Base-by-base conservation (phyloP, 495 filamentous ascomycete species). In the Margaritispora aquatica region DNA sequence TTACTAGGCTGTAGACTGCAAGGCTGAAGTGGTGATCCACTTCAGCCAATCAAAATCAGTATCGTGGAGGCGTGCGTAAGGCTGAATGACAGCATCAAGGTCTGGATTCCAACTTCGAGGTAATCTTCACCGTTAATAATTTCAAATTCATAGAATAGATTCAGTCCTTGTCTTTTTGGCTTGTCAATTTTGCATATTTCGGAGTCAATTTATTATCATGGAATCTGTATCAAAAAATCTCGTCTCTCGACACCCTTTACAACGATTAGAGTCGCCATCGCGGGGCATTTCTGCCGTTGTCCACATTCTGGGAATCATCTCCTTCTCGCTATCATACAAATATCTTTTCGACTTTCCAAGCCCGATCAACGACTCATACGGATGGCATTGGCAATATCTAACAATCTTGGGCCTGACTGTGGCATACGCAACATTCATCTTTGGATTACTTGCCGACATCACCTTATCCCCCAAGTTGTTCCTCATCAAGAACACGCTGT, bases 371-470 rank as follows among this genome's bases (percentile, higher is more conserved):
- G 75, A 81, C 13, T 82, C 86, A 21, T 94, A 87, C 67, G 91
- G 90, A 22, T 92, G 89, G 79, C 88, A 92, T 69, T 86, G 87
- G 65, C 89, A 93, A 72, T 92, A 88, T 71, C 75, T 93, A 50
- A 96, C 89, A 55, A 90, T 95, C 62, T 84, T 95, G 64, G 90
- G 90, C 26, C 79, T 95, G 13, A 71, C 79, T 1, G 70, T 94
- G 36, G 79, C 90, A 2, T 81, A 85, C 17, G 57, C 82, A 50
- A 89, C 89, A 36, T 93, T 94, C 69, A 62, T 74, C 22, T 70
- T 81, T 61, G 92, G 81, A 8, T 69, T 91, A n/a, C 70, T 92
- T 26, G 88, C 90, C 34, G 92, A 96, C 73, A 57, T 93, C 9
- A 87, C 84, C 10, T 69, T 85, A 34, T 88, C 81, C 8, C 75